Evolutionary conservation across 345 rosid genomes (phyloP).

Genomic region (Erodium maritimum): DNA sequence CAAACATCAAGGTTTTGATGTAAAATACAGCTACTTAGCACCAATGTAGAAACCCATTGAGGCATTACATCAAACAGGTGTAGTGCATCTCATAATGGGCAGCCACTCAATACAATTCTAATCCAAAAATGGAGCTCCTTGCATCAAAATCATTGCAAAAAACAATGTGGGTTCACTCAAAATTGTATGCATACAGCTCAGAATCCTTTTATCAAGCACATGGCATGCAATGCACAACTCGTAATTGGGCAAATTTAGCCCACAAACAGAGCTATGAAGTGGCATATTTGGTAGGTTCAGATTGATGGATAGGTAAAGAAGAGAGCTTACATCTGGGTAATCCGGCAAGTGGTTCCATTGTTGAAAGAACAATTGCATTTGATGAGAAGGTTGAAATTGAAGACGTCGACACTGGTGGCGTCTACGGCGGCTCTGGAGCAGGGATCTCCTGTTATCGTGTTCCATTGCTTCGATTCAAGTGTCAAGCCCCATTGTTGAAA

Average conservation of each 20-base stretch:
- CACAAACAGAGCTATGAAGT: background rate
- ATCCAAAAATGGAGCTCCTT: background rate
- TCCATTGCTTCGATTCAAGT: conserved; percentile 15
- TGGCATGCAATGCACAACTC: background rate
- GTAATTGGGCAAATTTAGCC: background rate
- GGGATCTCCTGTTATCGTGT: conserved; percentile 18
- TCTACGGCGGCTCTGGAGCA: conserved; percentile 19
- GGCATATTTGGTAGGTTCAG: no score
- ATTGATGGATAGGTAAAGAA: background rate
- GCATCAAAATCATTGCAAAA: background rate
- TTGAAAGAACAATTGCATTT: conserved; percentile 16
- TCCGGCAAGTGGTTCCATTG: conserved; percentile 19
- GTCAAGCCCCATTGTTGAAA: conserved; percentile 16
- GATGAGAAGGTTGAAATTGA: conserved; percentile 13
- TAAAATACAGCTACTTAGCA: no score
- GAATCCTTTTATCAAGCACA: background rate
- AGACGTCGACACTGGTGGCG: conserved; percentile 7
- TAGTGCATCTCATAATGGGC: background rate
- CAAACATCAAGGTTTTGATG: no score
- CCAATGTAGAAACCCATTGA: no score
- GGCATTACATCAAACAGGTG: no score
- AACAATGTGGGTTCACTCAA: background rate
- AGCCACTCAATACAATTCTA: background rate
- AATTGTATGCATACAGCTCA: background rate
- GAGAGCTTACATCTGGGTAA: conserved; percentile 17